phyloP scores from a whole-genome alignment of 768 basidiomycete species.

The Suillus occidentalis region DNA sequence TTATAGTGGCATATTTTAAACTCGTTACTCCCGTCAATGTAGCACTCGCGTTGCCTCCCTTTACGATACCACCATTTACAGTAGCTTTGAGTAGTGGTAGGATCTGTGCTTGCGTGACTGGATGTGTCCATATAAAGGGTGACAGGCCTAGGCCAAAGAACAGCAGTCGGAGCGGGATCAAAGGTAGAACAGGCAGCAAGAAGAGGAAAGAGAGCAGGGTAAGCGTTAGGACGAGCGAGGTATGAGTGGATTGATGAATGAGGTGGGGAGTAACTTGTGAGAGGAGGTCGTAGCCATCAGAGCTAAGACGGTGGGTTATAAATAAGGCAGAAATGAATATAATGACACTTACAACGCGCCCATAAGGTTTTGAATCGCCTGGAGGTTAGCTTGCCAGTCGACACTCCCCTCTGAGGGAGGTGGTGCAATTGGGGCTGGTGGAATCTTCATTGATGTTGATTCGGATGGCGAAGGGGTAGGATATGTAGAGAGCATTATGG shows the following conservation, averaged over 20 bases:
- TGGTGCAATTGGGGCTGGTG: neutral
- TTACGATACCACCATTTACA: neutral
- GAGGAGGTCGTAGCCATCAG: constrained; percentile 57
- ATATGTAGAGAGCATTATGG: constrained; percentile 66
- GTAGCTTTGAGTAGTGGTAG: constrained; percentile 28
- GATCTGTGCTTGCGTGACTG: constrained; percentile 34
- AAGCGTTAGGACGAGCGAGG: neutral
- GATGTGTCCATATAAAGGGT: constrained; percentile 50
- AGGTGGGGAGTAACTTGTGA: constrained; percentile 42
- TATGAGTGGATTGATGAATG: neutral
- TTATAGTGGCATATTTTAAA: constrained; percentile 13
- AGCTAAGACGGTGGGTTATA: constrained; percentile 37
- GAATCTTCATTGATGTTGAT: neutral
- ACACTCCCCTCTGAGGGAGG: constrained; percentile 53
- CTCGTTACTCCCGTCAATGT: neutral
- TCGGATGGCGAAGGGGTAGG: constrained; percentile 35
- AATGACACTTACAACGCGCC: constrained; percentile 60
- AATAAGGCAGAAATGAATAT: neutral
- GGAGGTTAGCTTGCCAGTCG: constrained; percentile 85
- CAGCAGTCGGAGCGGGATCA: neutral
- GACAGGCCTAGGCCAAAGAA: neutral
- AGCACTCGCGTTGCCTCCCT: neutral
- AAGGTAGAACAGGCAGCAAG: neutral
- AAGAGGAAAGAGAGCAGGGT: neutral
- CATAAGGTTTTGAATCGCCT: constrained; percentile 92